Conservation (phyloP, 2,329 filamentous ascomycete genomes). For the Fusarium agapanthi region DNA sequence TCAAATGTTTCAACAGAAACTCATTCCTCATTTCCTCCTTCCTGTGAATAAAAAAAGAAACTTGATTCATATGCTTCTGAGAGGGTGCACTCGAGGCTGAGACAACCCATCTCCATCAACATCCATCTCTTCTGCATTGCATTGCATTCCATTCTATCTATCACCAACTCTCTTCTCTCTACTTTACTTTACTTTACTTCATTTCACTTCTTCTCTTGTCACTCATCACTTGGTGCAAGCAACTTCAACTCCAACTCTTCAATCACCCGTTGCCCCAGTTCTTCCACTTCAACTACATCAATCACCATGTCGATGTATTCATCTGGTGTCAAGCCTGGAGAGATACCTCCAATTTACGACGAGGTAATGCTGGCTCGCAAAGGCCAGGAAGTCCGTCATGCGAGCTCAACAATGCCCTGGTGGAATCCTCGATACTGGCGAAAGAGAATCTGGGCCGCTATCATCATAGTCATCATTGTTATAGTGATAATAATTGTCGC, state of each 20-base stretch:
- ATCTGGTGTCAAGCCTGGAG: slow-evolving; percentile 34
- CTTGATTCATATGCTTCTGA: background rate
- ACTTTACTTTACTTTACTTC: background rate
- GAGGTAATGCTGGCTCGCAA: slow-evolving; percentile 39
- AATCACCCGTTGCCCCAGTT: background rate
- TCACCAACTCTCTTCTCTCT: background rate
- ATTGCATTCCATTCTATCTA: background rate
- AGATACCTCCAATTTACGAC: slow-evolving; percentile 41
- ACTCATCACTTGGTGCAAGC: background rate
- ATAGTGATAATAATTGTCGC: slow-evolving; percentile 59
- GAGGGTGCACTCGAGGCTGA: background rate
- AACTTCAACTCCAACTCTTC: background rate
- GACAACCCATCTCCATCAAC: slow-evolving; percentile 5
- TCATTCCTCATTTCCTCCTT: slow-evolving; percentile 10
- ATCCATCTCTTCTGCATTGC: background rate
- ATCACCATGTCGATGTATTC: slow-evolving; percentile 19
- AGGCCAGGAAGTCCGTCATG: slow-evolving; percentile 31
- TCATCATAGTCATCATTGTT: slow-evolving; percentile 51
- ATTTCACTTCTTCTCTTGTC: background rate
- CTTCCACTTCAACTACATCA: background rate
- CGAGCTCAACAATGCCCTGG: slow-evolving; percentile 44
- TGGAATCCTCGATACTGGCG: slow-evolving; percentile 64
- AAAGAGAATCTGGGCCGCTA: slow-evolving; percentile 58
- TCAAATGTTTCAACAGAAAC: slow-evolving; percentile 7
- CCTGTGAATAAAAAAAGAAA: slow-evolving; percentile 24